Evolutionary conservation across 192 early-diverging fungal species (phyloP).

Genomic region (Podila epicladia): DNA sequence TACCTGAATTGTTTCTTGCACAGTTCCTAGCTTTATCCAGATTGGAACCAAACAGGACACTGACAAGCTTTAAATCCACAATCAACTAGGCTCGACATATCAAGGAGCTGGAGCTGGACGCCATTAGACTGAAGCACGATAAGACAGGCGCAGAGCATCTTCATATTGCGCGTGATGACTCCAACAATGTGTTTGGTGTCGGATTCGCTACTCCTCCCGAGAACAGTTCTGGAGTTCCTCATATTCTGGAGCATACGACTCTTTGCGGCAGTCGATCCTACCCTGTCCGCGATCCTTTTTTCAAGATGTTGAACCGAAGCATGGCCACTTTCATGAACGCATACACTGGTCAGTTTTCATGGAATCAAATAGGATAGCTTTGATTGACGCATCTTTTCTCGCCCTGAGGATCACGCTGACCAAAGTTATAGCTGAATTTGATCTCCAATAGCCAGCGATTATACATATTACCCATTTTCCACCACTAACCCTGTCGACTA

Average conservation of each 20-base stretch:
- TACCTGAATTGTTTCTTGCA: not conserved
- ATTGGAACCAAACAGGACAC: too few relatives aligned
- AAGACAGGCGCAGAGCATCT: slow-evolving; percentile 87
- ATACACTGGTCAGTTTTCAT: slow-evolving; percentile 71
- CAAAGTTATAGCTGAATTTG: not conserved
- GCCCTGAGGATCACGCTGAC: too few relatives aligned
- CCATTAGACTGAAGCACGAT: slow-evolving; percentile 78
- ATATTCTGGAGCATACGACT: slow-evolving; percentile 95
- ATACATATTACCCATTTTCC: slow-evolving; percentile 94
- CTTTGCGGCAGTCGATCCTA: slow-evolving; percentile 88
- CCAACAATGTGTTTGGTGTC: slow-evolving; percentile 95
- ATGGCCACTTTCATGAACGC: slow-evolving; percentile 99
- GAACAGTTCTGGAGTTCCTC: slow-evolving; percentile 89
- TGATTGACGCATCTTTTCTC: too few relatives aligned
- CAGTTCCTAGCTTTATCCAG: not conserved
- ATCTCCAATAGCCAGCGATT: slow-evolving; percentile 71
- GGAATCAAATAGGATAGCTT: not conserved
- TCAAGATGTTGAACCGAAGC: slow-evolving; percentile 96
- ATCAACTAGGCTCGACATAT: slow-evolving; percentile 61
- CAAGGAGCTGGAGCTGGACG: slow-evolving; percentile 81
- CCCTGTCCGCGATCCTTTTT: slow-evolving; percentile 98
- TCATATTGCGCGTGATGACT: slow-evolving; percentile 86
- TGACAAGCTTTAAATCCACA: too few relatives aligned
- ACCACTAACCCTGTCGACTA: slow-evolving; percentile 92
- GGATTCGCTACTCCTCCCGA: slow-evolving; percentile 87